Base-by-base conservation (phyloP, 208 protist genomes). In the Sergeia podlipaevii region DNA sequence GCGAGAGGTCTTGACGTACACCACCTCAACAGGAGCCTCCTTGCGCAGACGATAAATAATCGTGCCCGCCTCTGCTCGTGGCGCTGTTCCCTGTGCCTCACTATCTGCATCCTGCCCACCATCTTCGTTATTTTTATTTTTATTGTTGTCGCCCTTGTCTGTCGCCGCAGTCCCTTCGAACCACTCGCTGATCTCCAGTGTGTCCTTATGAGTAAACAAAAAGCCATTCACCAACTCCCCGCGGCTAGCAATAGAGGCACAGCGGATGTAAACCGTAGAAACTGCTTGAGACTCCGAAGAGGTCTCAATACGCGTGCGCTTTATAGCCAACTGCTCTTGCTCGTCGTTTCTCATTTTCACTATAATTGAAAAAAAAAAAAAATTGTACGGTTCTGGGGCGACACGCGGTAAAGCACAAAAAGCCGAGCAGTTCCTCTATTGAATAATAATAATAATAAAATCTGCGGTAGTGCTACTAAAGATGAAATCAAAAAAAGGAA, bases 221-320 rank as follows among this genome's bases (percentile, higher is more conserved):
- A 89, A 91, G 20, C 59, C 66, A 67, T 94, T 86, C 15, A 94
- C 60, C 4, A 94, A 53, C 15, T 89, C 83, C 13, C 83, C 74
- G 11, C 83, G 67, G 27, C 58, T 84, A 57, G 70, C 66, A 5
- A 94, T 44, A 11, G 59, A n/a, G 0, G 52, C 26, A 62, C 77
- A 89, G 42, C 69, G 74, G 37, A 94, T 75, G 65, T 74, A 94
- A 42, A 94, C 46, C 13, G 87, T 91, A 17, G 51, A 11, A 18
- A 18, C 3, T 24, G 42, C 1, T 13, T 39, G 4, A 3, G 30
- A 28, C 10, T 34, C 38, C 4, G 51, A 27, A 4, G 33, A n/a
- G n/a, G n/a, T n/a, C n/a, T n/a, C n/a, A n/a, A n/a, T n/a, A n/a
- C n/a, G n/a, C n/a, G n/a, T n/a, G n/a, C n/a, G n/a, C n/a, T n/a